These are phyloP conservation scores for Scedosporium boydii DNA, from an alignment of 2,329 filamentous ascomycete species.

Conservation along the genomic window DNA sequence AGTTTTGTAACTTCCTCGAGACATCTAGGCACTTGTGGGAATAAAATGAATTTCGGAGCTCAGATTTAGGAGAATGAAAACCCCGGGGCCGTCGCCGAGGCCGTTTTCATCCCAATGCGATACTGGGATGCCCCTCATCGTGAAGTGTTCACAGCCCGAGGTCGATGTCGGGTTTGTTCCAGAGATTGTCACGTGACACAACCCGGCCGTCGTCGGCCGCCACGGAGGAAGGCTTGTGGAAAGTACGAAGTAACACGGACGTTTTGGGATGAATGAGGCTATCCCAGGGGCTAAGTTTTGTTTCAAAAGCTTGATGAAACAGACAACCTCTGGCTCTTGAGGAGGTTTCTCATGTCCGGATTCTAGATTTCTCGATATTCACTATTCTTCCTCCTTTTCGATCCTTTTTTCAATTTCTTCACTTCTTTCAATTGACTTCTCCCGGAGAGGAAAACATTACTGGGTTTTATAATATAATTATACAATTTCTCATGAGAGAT, in stretches of 20 bases:
- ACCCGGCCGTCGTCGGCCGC: background rate
- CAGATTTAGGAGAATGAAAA: background rate
- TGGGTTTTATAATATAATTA: background rate
- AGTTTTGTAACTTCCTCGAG: background rate
- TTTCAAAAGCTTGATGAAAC: conserved; percentile 1
- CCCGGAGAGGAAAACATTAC: background rate
- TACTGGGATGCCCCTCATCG: too few species aligned
- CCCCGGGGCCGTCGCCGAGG: too few species aligned
- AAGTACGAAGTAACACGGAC: background rate
- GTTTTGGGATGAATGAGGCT: background rate
- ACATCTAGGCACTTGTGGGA: background rate
- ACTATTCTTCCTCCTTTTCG: background rate
- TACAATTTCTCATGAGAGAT: background rate
- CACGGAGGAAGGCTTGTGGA: background rate
- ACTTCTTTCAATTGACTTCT: background rate
- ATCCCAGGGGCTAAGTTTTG: conserved; percentile 3
- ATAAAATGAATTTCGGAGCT: background rate
- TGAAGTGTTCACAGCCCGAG: too few species aligned
- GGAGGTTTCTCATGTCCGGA: background rate
- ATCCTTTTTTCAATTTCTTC: background rate
- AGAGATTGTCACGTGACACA: background rate
- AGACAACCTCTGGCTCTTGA: background rate
- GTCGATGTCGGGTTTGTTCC: too few species aligned
- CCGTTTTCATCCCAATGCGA: too few species aligned
- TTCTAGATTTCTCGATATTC: background rate